phyloP scores from a whole-genome alignment of 163 green algal genomes.

The Scenedesmus sp. region DNA sequence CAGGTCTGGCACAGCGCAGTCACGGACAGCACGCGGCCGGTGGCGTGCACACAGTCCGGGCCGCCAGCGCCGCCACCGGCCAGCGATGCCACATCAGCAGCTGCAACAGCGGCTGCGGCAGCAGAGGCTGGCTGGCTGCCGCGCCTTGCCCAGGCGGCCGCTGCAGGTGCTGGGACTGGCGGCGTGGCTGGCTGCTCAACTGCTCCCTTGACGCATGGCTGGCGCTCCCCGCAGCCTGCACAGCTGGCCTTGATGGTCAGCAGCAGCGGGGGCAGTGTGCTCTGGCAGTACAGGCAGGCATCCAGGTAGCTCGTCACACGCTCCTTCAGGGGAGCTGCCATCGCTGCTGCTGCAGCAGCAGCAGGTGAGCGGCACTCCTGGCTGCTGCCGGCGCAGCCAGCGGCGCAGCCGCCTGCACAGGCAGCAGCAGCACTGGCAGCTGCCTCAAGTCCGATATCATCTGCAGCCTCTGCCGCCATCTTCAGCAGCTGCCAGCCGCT shows the following conservation, averaged over 20 bases:
- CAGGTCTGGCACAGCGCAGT: constrained; percentile 71
- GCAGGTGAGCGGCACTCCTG: background rate
- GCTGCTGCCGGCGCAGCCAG: background rate
- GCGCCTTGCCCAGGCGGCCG: background rate
- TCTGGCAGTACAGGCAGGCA: constrained; percentile 70
- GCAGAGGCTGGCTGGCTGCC: background rate
- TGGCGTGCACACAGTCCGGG: constrained; percentile 52
- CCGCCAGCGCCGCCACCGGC: background rate
- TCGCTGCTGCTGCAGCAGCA: background rate
- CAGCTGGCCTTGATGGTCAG: constrained; percentile 69
- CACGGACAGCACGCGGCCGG: constrained; percentile 61
- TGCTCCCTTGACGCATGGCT: constrained; percentile 58
- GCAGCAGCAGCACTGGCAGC: background rate
- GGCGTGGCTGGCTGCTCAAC: background rate
- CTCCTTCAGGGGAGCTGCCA: background rate
- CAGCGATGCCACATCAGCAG: no score
- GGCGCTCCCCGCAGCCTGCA: constrained; percentile 61
- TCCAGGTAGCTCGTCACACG: constrained; percentile 53
- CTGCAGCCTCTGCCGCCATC: constrained; percentile 7
- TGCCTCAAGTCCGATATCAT: background rate
- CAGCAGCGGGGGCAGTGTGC: constrained; percentile 70
- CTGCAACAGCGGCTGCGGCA: background rate
- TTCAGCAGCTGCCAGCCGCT: constrained; percentile 51
- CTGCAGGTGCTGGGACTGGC: background rate
- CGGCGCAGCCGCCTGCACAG: background rate